phyloP scores from a whole-genome alignment of 2,329 filamentous ascomycete genomes.

The Trichoderma sp. region DNA sequence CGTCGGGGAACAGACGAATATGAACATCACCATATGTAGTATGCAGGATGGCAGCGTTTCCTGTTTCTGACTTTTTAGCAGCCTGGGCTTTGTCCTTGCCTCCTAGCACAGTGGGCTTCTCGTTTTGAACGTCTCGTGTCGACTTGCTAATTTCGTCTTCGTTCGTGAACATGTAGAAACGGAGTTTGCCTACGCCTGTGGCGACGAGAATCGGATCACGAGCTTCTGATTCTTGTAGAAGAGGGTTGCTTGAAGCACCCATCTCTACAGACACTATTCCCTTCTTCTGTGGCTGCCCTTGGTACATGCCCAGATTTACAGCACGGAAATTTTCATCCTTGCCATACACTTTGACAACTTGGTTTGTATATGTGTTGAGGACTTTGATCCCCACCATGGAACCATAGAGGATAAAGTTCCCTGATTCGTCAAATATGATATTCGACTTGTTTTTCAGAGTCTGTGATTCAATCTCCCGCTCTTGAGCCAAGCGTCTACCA shows the following conservation, averaged over 20 bases:
- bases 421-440: slow-evolving; percentile 93
- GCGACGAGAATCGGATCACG: slow-evolving; percentile 86
- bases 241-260: slow-evolving; percentile 91
- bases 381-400: slow-evolving; percentile 93
- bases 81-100: slow-evolving; percentile 55
- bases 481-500: slow-evolving; percentile 80
- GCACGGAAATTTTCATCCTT: slow-evolving; percentile 87
- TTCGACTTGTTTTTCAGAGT: slow-evolving; percentile 73
- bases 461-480: slow-evolving; percentile 80
- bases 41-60: slow-evolving; percentile 82
- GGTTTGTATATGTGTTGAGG: slow-evolving; percentile 92
- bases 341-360: slow-evolving; percentile 86
- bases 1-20: slow-evolving; percentile 88
- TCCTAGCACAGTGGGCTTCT: slow-evolving; percentile 75
- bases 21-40: slow-evolving; percentile 94
- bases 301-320: slow-evolving; percentile 83
- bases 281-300: slow-evolving; percentile 94
- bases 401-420: slow-evolving; percentile 92
- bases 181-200: slow-evolving; percentile 82
- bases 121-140: slow-evolving; percentile 89
- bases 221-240: slow-evolving; percentile 88
- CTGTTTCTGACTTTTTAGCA: slow-evolving; percentile 68
- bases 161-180: slow-evolving; percentile 99
- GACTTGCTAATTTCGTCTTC: slow-evolving; percentile 81
- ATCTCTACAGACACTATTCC: slow-evolving; percentile 92